These are phyloP conservation scores for Pyrus communis DNA, from an alignment of 306 rosid species.

Conservation along the genomic window DNA sequence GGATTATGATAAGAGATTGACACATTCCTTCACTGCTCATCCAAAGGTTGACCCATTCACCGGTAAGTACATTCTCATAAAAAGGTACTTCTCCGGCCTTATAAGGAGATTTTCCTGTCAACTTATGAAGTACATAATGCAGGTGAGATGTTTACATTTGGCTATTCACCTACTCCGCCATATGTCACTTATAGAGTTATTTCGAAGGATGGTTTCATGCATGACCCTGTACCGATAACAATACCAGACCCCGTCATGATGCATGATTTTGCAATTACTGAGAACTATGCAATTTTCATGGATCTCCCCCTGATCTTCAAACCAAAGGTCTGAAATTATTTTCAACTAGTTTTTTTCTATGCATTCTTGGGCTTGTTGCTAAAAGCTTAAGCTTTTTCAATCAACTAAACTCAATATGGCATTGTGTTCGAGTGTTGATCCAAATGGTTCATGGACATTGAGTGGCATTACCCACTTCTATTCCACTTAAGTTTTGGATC, in stretches of 20 bases:
- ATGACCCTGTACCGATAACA: conserved; percentile 91
- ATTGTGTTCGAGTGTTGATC: background rate
- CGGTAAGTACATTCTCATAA: conserved; percentile 39
- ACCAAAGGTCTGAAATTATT: conserved; percentile 61
- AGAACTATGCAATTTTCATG: conserved; percentile 79
- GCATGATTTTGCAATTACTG: conserved; percentile 95
- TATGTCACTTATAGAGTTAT: conserved; percentile 88
- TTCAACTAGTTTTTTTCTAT: background rate
- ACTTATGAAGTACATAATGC: conserved; percentile 30
- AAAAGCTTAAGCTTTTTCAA: background rate
- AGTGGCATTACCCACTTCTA: background rate
- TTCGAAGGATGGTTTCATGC: conserved; percentile 84
- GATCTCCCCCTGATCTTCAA: conserved; percentile 82
- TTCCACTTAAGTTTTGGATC: background rate
- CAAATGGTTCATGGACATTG: background rate
- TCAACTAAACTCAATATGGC: background rate
- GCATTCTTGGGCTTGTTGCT: background rate
- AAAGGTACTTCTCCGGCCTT: conserved; percentile 12
- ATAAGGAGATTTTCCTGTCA: conserved; percentile 3
- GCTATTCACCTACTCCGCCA: conserved; percentile 77
- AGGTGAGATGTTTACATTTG: conserved; percentile 98
- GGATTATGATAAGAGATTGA: conserved; percentile 91
- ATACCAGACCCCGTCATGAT: conserved; percentile 80
- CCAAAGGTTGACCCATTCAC: conserved; percentile 95
- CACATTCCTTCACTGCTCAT: conserved; percentile 91